Base-by-base conservation (phyloP, 177 flowering plant genomes). In the Vitis hybrid region DNA sequence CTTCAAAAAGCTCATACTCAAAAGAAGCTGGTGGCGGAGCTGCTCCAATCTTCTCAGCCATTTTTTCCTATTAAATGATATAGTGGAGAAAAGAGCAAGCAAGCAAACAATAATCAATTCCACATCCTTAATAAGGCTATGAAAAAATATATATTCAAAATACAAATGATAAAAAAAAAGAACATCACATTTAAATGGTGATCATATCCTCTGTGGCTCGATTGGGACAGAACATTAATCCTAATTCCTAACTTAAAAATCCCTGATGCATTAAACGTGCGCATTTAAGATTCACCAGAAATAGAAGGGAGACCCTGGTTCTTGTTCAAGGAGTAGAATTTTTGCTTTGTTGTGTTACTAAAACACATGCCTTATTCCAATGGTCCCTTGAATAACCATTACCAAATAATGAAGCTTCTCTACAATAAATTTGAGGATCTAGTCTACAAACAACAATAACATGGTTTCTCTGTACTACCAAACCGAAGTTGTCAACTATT, bases 1-100 rank as follows among this genome's bases (percentile, higher is more conserved):
- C 88, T 53, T 86, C 98, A 69, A 82, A 72, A 20, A 94, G 81
- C 80, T 84, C 95, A 78, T 78, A 94, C 64, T 94, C 97, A 59
- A 88, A 90, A 56, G 87, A 64, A 65, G 73, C 72, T 8, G 73
- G 54, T 13, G 85, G 59, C 63, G 65, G 77, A 54, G 80, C 52
- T 10, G 75, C 68, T 63, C 70, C 81, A 77, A 75, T 78, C 81
- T 82, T 73, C 70, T 77, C 85, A 74, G 94, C 87, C 98, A 93
- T 93, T 75, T 51, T 54, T 73, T 61, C 67, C 65, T 8, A 34
- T 34, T 55, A 73, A 50, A 3, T 50, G 16, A 65, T 8, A 22
- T 50, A 61, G 45, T 2, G 7, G 45, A 50, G 18, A 59, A 54
- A 49, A 1, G 16, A 59, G 57, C 0, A 22, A 22, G 18, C 59